Conservation (phyloP, 257 asterid species). For the Nicotiana knightiana region DNA sequence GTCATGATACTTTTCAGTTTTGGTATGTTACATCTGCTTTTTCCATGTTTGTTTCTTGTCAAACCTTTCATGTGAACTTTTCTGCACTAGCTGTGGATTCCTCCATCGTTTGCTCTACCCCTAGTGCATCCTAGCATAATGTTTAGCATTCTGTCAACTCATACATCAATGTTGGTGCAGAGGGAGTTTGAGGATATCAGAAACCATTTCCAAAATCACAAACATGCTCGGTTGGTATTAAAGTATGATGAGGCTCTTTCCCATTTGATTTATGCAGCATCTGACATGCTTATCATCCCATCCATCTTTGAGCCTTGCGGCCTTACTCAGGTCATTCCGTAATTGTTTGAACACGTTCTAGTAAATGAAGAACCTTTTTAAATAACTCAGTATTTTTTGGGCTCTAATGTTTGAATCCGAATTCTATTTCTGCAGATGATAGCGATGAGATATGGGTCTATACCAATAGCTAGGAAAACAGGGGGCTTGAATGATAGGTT, state of each 20-base stretch:
- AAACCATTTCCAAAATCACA: slow-evolving; percentile 53
- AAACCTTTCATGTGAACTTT: not conserved
- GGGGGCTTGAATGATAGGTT: slow-evolving; percentile 98
- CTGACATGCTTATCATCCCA: slow-evolving; percentile 91
- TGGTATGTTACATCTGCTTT: not conserved
- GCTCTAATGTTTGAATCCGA: slow-evolving; percentile 6
- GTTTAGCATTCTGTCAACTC: slow-evolving; percentile 8
- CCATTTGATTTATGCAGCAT: slow-evolving; percentile 80
- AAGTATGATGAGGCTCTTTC: slow-evolving; percentile 91
- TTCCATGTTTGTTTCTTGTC: not conserved
- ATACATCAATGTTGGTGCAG: slow-evolving; percentile 33
- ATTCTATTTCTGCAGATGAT: slow-evolving; percentile 58
- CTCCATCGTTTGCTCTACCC: not conserved
- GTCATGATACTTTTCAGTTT: not conserved
- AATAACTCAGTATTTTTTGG: not conserved
- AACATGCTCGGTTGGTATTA: slow-evolving; percentile 65
- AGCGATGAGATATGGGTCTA: slow-evolving; percentile 93
- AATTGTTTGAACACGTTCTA: slow-evolving; percentile 7
- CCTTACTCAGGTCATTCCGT: slow-evolving; percentile 76
- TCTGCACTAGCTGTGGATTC: not conserved
- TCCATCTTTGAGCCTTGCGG: slow-evolving; percentile 98
- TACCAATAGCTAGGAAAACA: slow-evolving; percentile 87
- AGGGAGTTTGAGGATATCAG: slow-evolving; percentile 85
- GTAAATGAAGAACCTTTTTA: not conserved
- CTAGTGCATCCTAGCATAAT: not conserved